Conservation (phyloP, 2,329 filamentous ascomycete genomes). For the Cryphonectria parasitica region DNA sequence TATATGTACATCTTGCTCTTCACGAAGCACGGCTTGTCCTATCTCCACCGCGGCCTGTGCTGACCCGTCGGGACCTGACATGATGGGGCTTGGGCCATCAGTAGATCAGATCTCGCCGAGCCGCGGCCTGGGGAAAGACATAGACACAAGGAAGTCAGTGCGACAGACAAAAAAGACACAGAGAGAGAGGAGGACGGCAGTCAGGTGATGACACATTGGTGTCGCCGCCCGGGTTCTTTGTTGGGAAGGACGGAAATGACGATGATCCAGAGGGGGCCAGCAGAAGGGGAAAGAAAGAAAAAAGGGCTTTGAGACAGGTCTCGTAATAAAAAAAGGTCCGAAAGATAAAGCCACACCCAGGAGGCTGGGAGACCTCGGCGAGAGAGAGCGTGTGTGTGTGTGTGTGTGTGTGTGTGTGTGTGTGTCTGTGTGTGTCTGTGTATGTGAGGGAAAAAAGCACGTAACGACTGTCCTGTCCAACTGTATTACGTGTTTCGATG, state of each 20-base stretch:
- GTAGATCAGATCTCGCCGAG: neutral
- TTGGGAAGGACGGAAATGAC: neutral
- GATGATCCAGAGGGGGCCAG: neutral
- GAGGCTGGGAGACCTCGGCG: neutral
- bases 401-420: too few relatives aligned
- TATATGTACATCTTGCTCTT: neutral
- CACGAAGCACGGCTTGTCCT: neutral
- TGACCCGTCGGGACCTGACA: conserved; percentile 1
- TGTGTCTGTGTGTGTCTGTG: too few relatives aligned
- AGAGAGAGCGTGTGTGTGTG: neutral
- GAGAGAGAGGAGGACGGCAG: neutral
- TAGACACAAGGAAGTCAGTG: neutral
- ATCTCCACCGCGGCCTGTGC: neutral
- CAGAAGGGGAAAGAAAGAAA: neutral
- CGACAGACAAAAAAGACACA: neutral
- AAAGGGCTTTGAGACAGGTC: neutral
- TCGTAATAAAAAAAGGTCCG: conserved; percentile 7
- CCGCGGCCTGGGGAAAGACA: neutral
- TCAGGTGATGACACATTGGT: conserved; percentile 4
- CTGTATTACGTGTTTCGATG: too few relatives aligned
- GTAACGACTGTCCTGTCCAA: too few relatives aligned
- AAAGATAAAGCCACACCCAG: neutral
- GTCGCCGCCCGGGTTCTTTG: neutral
- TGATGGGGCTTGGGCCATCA: neutral
- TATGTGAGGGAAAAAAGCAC: neutral